Evolutionary conservation across 352 stramenopile genomes (phyloP), one percentile per base, ranked within the genome.

Genomic region (Phytophthora sansomeana): DNA sequence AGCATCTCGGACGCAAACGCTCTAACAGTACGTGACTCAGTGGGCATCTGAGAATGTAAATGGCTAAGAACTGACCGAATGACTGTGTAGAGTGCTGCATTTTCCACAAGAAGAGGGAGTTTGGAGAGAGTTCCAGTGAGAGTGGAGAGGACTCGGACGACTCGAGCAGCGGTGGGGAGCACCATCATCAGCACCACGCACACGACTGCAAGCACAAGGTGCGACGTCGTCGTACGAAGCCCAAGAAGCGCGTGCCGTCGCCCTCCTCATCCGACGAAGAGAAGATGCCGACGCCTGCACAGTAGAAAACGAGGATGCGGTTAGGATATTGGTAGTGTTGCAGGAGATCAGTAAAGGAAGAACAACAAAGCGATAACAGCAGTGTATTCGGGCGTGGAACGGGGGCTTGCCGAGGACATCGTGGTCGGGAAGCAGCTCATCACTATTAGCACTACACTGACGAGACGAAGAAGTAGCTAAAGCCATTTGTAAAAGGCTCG

Each of bases 31-130:
- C 28, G 81, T 69, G 10, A 13, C 38, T 43, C 16, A n/a, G 3
- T 21, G 4, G 8, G 16, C 41, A 9, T 26, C 29, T 53, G 8
- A 28, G 36, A 21, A 3, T 24, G 5, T 53, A 19, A 8, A 29
- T n/a, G 51, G 6, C 24, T 17, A 32, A 32, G 6, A 32, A 35
- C 32, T 33, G 4, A 29, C 54, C 72, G 7, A 54, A 28, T 50
- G 28, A 19, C 16, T 50, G 24, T 50, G 11, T 52, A 96, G 88
- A 93, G 63, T 98, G 93, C 78, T 98, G 93, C 68, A 90, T 98
- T 42, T 98, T 97, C 72, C 91, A 98, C 85, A 98, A 97, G 78
- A 94, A 92, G 58, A 83, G 89, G 44, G 77, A 89, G 44, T 98
- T 97, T 62, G 91, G 88, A 17, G 91, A 97, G 72, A 97, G 90